These are phyloP conservation scores for Eutrema heterophyllum DNA, from an alignment of 345 rosid species.

Conservation along the genomic window DNA sequence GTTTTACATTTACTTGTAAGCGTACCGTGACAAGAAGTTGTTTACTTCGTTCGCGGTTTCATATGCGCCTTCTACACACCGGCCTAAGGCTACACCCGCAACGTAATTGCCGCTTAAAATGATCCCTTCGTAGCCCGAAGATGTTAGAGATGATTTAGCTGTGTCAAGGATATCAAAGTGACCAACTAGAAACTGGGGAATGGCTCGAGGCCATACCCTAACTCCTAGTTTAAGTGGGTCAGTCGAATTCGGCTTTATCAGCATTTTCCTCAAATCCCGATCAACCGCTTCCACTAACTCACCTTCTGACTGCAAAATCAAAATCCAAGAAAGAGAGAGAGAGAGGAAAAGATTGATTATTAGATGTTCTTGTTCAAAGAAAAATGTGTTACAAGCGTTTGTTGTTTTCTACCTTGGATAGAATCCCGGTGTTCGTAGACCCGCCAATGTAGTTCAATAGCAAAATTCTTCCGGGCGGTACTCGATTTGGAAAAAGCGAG, in stretches of 20 bases:
- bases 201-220: conserved; percentile 88
- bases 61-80: conserved; percentile 83
- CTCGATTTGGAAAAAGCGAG: conserved; percentile 89
- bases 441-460: conserved; percentile 88
- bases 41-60: conserved; percentile 71
- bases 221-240: conserved; percentile 74
- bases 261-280: conserved; percentile 89
- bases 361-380: neutral
- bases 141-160: conserved; percentile 51
- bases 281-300: conserved; percentile 86
- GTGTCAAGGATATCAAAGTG: conserved; percentile 65
- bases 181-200: conserved; percentile 88
- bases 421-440: conserved; percentile 69
- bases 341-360: neutral
- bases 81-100: conserved; percentile 82
- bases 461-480: conserved; percentile 70
- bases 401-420: conserved; percentile 56
- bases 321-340: neutral
- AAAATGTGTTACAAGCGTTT: neutral
- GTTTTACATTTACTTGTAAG: conserved; percentile 35
- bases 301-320: conserved; percentile 40
- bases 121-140: conserved; percentile 58
- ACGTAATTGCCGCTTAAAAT: conserved; percentile 81
- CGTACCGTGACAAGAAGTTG: conserved; percentile 51
- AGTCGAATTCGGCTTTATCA: conserved; percentile 62